Evolutionary conservation across 1,139 yeast species (phyloP).

Genomic region (Lodderomyces parapsilosis): DNA sequence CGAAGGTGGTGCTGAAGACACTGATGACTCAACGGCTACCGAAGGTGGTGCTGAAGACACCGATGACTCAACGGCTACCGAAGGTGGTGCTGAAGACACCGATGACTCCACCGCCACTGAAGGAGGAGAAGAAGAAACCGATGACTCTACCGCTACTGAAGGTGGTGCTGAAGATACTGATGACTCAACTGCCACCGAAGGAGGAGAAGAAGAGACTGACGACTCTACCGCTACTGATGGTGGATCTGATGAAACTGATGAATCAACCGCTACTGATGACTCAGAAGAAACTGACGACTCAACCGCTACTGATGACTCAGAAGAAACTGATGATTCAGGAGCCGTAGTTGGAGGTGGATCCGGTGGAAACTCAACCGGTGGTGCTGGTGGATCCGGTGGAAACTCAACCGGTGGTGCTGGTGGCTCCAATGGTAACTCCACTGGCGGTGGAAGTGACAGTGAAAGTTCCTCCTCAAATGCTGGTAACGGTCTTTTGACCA

Average conservation of each 20-base stretch:
- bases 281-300: slow-evolving; percentile 18
- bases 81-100: slow-evolving; percentile 7
- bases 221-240: not conserved
- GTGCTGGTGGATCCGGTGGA: slow-evolving; percentile 6
- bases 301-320: slow-evolving; percentile 16
- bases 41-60: not conserved
- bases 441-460: slow-evolving; percentile 1
- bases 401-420: slow-evolving; percentile 1
- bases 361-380: slow-evolving; percentile 7
- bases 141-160: slow-evolving; percentile 11
- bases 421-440: slow-evolving; percentile 6
- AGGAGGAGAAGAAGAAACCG: not conserved
- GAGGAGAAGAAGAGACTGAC: slow-evolving; percentile 7
- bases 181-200: slow-evolving; percentile 6
- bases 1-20: not conserved
- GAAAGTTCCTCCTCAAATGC: slow-evolving; percentile 2
- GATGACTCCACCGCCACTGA: slow-evolving; percentile 7
- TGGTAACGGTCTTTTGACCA: not conserved
- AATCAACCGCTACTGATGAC: too few relatives aligned
- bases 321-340: slow-evolving; percentile 10
- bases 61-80: slow-evolving; percentile 11
- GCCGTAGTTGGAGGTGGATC: slow-evolving; percentile 12
- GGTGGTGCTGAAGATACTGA: slow-evolving; percentile 8
- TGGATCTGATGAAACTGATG: slow-evolving; percentile 14
- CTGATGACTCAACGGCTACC: not conserved